These are phyloP conservation scores for Fusarium sp. DNA, from an alignment of 2,329 filamentous ascomycete genomes.

Conservation along the genomic window DNA sequence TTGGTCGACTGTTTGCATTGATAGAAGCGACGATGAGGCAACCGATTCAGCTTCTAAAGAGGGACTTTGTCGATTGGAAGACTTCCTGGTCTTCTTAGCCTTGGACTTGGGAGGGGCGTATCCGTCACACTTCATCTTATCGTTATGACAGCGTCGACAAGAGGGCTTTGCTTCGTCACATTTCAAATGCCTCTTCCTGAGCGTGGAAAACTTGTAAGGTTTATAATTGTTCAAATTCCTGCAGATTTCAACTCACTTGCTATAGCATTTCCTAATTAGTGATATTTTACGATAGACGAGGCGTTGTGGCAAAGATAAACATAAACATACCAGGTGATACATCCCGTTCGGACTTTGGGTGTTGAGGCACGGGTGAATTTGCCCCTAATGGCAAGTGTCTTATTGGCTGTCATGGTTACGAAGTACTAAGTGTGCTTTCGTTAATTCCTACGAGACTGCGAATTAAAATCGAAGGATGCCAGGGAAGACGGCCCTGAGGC, in stretches of 20 bases:
- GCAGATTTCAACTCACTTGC: neutral
- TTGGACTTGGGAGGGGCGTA: conserved; percentile 17
- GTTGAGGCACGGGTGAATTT: conserved; percentile 20
- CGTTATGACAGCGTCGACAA: conserved; percentile 21
- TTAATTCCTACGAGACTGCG: neutral
- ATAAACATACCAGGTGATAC: conserved; percentile 23
- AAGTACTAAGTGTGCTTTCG: rapidly evolving
- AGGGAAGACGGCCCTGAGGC: too few species aligned
- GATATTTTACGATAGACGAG: neutral
- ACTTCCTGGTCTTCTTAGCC: neutral
- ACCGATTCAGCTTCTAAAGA: rapidly evolving
- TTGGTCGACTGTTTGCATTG: neutral
- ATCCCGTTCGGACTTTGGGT: conserved; percentile 17
- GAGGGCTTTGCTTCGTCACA: conserved; percentile 18
- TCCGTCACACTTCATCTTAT: conserved; percentile 24
- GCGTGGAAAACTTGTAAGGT: neutral
- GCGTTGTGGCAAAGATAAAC: neutral
- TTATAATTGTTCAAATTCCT: neutral
- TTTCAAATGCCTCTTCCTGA: conserved; percentile 13
- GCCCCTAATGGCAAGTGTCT: neutral
- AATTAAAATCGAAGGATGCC: neutral
- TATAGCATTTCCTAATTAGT: neutral
- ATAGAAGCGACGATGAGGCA: neutral
- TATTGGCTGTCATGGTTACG: neutral
- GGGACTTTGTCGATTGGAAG: neutral